Evolutionary conservation across 352 stramenopile species (phyloP).

Genomic region (Thalassiosira exigua): DNA sequence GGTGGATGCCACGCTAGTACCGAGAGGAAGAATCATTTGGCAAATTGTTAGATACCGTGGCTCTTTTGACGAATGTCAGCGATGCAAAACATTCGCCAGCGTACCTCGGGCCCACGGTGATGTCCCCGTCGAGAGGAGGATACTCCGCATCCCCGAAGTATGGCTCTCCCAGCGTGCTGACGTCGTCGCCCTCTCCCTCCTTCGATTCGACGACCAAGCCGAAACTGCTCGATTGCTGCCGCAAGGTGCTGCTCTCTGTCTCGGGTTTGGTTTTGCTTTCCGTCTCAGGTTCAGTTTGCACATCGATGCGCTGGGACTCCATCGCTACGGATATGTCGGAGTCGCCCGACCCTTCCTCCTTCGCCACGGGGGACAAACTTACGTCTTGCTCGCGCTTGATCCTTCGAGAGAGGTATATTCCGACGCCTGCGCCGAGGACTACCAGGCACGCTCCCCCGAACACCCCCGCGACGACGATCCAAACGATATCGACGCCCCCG

Average conservation of each 20-base stretch:
- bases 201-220: conserved; percentile 10
- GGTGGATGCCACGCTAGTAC: conserved; percentile 11
- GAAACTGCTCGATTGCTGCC: neutral
- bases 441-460: neutral
- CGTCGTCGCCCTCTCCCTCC: conserved; percentile 24
- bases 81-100: no score
- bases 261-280: neutral
- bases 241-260: neutral
- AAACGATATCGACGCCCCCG: conserved; percentile 4
- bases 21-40: no score
- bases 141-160: conserved; percentile 32
- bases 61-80: no score
- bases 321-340: no score
- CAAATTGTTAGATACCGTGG: no score
- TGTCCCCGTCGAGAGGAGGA: conserved; percentile 17
- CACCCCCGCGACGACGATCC: neutral
- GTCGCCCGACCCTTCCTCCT: neutral
- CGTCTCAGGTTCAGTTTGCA: no score
- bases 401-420: conserved; percentile 13
- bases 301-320: no score
- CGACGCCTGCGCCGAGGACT: neutral
- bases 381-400: neutral
- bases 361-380: neutral
- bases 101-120: conserved; percentile 32
- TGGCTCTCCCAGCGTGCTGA: conserved; percentile 36